Conservation (phyloP, 2,329 filamentous ascomycete species). For the Hypoxylon sp. region DNA sequence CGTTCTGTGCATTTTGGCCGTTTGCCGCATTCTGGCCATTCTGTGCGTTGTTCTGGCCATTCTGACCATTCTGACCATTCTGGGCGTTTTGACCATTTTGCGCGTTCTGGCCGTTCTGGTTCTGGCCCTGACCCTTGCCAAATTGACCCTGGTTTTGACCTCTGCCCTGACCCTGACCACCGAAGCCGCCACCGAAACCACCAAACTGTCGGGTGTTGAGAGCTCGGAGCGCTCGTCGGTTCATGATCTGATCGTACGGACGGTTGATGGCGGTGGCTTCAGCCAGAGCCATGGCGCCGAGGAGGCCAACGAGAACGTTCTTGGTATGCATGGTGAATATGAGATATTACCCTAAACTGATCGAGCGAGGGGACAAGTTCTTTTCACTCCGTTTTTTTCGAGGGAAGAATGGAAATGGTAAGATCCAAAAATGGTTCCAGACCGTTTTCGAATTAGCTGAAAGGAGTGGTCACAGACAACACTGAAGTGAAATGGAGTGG, state of each 20-base stretch:
- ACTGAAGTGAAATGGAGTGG: constrained; percentile 55
- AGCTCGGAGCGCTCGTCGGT: constrained; percentile 51
- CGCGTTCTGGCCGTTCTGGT: constrained; percentile 40
- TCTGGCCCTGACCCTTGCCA: constrained; percentile 21
- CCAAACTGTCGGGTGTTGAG: constrained; percentile 61
- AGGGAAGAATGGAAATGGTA: constrained; percentile 51
- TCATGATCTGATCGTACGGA: constrained; percentile 54
- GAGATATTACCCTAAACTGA: constrained; percentile 34
- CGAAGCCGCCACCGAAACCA: constrained; percentile 40
- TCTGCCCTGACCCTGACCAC: constrained; percentile 28
- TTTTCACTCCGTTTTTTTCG: constrained; percentile 42
- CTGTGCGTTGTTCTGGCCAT: constrained; percentile 44
- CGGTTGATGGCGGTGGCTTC: constrained; percentile 63
- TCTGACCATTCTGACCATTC: constrained; percentile 33
- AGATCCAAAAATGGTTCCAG: constrained; percentile 64
- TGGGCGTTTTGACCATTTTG: constrained; percentile 47
- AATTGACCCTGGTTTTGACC: constrained; percentile 14
- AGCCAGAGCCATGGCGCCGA: constrained; percentile 62
- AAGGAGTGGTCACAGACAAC: constrained; percentile 64
- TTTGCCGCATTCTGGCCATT: constrained; percentile 48
- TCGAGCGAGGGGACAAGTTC: constrained; percentile 42
- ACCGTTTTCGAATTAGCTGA: constrained; percentile 60
- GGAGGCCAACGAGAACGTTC: constrained; percentile 63
- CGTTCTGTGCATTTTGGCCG: constrained; percentile 46
- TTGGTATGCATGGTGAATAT: constrained; percentile 67